These are phyloP conservation scores for Tetraselmis striata DNA, from an alignment of 139 green algal species.

Conservation along the genomic window DNA sequence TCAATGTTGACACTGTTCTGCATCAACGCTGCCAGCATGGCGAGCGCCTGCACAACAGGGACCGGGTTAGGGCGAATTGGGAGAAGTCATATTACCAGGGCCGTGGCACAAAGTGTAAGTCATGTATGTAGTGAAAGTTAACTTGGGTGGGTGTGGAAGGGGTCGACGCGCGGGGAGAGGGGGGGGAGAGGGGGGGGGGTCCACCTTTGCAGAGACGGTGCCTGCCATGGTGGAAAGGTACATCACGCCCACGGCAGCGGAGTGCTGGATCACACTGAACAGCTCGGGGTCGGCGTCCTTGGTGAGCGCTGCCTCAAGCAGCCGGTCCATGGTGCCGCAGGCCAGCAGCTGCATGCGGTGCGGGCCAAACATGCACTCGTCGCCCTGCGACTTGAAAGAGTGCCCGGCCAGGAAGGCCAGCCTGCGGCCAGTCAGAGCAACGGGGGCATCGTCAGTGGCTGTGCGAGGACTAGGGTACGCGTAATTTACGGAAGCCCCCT, in stretches of 20 bases:
- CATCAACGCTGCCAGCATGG: conserved; percentile 55
- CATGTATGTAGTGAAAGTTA: too few species aligned
- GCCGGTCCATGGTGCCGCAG: conserved; percentile 12
- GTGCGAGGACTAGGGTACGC: too few species aligned
- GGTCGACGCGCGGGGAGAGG: too few species aligned
- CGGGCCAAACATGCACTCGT: conserved; percentile 44
- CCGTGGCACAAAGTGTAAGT: too few species aligned
- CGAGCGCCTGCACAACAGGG: conserved; percentile 51
- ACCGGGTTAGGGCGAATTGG: too few species aligned
- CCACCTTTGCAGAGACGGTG: not conserved
- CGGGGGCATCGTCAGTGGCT: too few species aligned
- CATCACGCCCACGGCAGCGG: conserved; percentile 64
- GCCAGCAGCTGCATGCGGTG: conserved; percentile 41
- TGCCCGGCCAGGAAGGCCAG: conserved; percentile 68
- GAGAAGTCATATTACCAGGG: too few species aligned
- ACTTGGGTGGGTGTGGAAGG: too few species aligned
- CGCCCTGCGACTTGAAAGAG: conserved; percentile 48
- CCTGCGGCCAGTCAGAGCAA: not conserved
- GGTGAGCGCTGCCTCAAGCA: conserved; percentile 54
- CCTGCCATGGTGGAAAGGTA: conserved; percentile 62
- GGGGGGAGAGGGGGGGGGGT: too few species aligned
- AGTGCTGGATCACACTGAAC: conserved; percentile 50
- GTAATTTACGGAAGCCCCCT: too few species aligned
- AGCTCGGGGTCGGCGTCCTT: conserved; percentile 40
- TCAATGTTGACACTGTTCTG: conserved; percentile 39